Evolutionary conservation across 2,329 filamentous ascomycete genomes (phyloP), one percentile per base, ranked within the genome.

Genomic region (Aspergillus caelatus): DNA sequence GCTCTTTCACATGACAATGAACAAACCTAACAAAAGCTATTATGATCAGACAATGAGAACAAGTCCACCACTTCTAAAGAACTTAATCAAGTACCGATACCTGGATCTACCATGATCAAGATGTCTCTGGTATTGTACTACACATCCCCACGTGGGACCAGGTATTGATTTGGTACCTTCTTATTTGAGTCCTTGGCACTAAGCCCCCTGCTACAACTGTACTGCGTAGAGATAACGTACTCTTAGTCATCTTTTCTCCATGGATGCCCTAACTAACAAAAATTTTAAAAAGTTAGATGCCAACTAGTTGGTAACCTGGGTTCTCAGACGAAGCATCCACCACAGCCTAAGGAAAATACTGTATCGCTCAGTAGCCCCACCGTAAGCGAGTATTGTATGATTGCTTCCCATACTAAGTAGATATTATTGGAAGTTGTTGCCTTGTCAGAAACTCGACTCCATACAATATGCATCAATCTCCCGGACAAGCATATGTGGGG

Each of bases 301-400:
- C 8, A n/a, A 2, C 48, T 7, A 30, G 46, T 36, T 12, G 34
- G 34, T 9, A n/a, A 41, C 39, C 14, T 21, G 30, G 19, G 48
- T 32, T 34, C 48, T 52, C 28, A 7, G 30, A 52, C 23, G 45
- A 48, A 28, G 23, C 23, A 48, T n/a, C 39, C 16, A n/a, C 16
- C 23, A 16, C 45, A 28, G 6, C 48, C 48, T 19, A n/a, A 50
- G 28, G 28, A 19, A 34, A 21, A 30, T 41, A 41, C 39, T 41
- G 39, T 41, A 34, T n/a, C 4, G 46, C 10, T 26, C n/a, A 30
- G 19, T 2, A 14, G 48, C 48, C 48, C 48, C 48, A 52, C 48
- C 16, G 28, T 52, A 52, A 52, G 48, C 48, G 48, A 52, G 48
- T 52, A 52, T 52, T 52, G 48, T 52, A 52, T 52, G 48, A 52